Evolutionary conservation across 2,329 filamentous ascomycete species (phyloP).

Genomic region (Saccharata proteae): DNA sequence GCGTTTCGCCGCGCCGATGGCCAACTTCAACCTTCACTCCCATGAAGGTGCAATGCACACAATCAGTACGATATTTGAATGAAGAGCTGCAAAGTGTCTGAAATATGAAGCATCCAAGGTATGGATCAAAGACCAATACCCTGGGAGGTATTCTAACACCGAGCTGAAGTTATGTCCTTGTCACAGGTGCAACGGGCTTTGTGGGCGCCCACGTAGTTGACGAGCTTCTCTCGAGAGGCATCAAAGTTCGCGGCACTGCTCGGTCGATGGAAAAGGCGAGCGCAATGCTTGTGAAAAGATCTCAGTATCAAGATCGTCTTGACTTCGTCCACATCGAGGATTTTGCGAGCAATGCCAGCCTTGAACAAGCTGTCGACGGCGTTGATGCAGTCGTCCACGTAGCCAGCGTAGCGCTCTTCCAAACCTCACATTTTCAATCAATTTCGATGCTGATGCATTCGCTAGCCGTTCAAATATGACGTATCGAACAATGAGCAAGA

Average conservation of each 20-base stretch:
- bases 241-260: slow-evolving; percentile 34
- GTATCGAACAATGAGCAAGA: slow-evolving; percentile 34
- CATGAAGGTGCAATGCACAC: too few species aligned
- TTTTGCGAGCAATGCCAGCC: slow-evolving; percentile 22
- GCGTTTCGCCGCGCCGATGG: too few species aligned
- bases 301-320: slow-evolving; percentile 18
- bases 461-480: slow-evolving; percentile 33
- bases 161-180: too few species aligned
- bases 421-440: background rate
- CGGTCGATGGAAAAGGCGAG: slow-evolving; percentile 21
- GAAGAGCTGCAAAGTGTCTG: too few species aligned
- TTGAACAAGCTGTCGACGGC: slow-evolving; percentile 29
- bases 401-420: slow-evolving; percentile 19
- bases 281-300: slow-evolving; percentile 24
- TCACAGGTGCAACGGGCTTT: slow-evolving; percentile 37
- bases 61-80: too few species aligned
- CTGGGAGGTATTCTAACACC: too few species aligned
- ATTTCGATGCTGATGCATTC: background rate
- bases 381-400: slow-evolving; percentile 29
- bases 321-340: slow-evolving; percentile 29
- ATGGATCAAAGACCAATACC: too few species aligned
- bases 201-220: slow-evolving; percentile 31
- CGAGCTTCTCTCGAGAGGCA: slow-evolving; percentile 30
- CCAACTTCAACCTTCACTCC: too few species aligned
- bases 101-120: too few species aligned